Evolutionary conservation across 2,329 filamentous ascomycete species (phyloP).

Genomic region (Lachnellula cervina): DNA sequence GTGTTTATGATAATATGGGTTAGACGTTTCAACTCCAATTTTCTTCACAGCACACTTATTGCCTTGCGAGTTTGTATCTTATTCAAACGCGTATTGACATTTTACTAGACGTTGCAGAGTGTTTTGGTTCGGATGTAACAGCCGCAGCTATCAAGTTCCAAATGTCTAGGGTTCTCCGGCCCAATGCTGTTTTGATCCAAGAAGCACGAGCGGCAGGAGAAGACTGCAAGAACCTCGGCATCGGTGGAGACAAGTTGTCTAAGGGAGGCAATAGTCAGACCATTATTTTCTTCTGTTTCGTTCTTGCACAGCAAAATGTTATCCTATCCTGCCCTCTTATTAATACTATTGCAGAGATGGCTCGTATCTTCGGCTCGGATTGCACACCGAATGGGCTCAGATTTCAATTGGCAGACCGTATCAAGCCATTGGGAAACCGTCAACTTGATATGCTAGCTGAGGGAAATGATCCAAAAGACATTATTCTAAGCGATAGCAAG

Average conservation of each 20-base stretch:
- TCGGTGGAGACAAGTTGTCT: conserved; percentile 1
- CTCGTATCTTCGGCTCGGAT: conserved; percentile 23
- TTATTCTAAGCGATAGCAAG: conserved; percentile 18
- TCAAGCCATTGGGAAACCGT: conserved; percentile 48
- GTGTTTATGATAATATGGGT: background rate
- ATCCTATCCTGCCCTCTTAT: background rate
- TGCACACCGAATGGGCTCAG: conserved; percentile 16
- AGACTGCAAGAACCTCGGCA: conserved; percentile 25
- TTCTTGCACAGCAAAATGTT: conserved; percentile 1
- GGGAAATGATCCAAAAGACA: conserved; percentile 39
- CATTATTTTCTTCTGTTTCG: conserved; percentile 1
- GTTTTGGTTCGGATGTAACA: conserved; percentile 46
- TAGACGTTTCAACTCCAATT: background rate
- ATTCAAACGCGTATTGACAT: background rate
- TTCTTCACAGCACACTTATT: background rate
- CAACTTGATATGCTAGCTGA: conserved; percentile 42
- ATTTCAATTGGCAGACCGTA: conserved; percentile 19
- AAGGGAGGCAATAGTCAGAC: conserved; percentile 1
- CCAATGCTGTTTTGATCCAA: conserved; percentile 33
- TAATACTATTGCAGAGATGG: conserved; percentile 16
- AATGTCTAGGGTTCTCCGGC: conserved; percentile 31
- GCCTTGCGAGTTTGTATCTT: background rate
- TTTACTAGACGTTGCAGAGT: background rate
- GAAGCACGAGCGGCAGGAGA: conserved; percentile 25
- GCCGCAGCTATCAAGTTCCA: conserved; percentile 29